Evolutionary conservation across 2,329 filamentous ascomycete genomes (phyloP), one percentile per base, ranked within the genome.

Genomic region (Zymoseptoria crescenta): DNA sequence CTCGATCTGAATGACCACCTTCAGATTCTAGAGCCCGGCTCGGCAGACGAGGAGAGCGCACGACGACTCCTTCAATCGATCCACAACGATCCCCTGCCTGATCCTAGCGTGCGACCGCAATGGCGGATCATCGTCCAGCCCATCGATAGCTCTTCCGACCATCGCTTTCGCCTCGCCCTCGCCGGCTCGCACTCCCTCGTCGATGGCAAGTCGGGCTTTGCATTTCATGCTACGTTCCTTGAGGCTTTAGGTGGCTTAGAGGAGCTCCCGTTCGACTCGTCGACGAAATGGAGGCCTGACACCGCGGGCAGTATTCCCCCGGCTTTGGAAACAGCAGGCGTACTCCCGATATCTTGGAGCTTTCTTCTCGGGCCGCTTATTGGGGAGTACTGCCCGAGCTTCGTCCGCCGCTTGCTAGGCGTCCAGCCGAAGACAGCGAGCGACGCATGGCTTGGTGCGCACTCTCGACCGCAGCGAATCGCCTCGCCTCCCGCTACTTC

Each of bases 141-240:
- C 8, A 20, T 56, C 20, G n/a, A n/a, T 20, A 3, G 45, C 41
- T 24, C 52, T 27, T 24, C 35, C 16, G 21, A n/a, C 24, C 24
- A 45, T 28, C 3, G 49, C 1, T 63, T 67, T 8, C 55, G 58
- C 6, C 49, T 78, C 6, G 68, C 72, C 0, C 80, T 79, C 56
- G 67, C 70, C 0, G 79, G 69, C 64, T 79, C 76, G 0, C 79
- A 81, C 65, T 67, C 70, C 1, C 67, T 77, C 3, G 75, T 74
- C 7, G 79, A 81, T 61, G 79, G 78, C 0, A 72, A 70, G 45
- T 74, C 73, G 0, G 77, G 76, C 5, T 55, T 73, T 0, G 65
- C 73, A 4, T 79, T 81, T 58, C 78, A 80, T 57, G 68, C 65
- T 3, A 71, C 74, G 0, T 74, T 80, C 52, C 64, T 77, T 9